A percentile compares a stretch with the other conserved stretches of the same genome.
These are phyloP conservation scores for Xylona heveae DNA, from an alignment of 495 filamentous ascomycete species.

Conservation along the genomic window DNA sequence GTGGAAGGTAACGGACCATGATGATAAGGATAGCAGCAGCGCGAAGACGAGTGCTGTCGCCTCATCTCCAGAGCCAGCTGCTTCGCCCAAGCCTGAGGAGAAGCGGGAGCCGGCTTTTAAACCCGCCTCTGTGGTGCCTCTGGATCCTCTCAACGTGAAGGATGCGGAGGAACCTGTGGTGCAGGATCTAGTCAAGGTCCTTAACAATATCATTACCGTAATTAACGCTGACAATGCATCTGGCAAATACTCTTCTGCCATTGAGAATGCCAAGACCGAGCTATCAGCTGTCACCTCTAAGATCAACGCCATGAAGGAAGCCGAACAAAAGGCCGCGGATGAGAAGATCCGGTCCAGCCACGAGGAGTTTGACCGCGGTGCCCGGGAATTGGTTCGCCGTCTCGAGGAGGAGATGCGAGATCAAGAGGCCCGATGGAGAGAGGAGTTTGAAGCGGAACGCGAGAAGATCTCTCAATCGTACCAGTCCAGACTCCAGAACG, in stretches of 20 bases:
- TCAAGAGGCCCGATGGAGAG: conserved; percentile 59
- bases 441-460: conserved; percentile 79
- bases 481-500: conserved; percentile 53
- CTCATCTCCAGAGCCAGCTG: too few species aligned
- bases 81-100: conserved; percentile 7
- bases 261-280: conserved; percentile 66
- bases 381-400: conserved; percentile 51
- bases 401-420: conserved; percentile 48
- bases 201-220: conserved; percentile 87
- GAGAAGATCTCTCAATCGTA: conserved; percentile 53
- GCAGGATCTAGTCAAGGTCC: conserved; percentile 80
- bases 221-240: conserved; percentile 65
- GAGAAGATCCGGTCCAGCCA: conserved; percentile 49
- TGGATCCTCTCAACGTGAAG: conserved; percentile 51
- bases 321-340: conserved; percentile 47
- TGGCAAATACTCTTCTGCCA: conserved; percentile 48
- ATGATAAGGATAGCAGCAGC: conserved; percentile 19
- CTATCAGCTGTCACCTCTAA: conserved; percentile 53
- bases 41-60: too few species aligned
- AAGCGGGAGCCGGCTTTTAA: conserved; percentile 9
- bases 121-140: conserved; percentile 32
- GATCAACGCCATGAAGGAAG: conserved; percentile 47
- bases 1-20: conserved; percentile 50
- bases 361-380: conserved; percentile 57
- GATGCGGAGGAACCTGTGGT: conserved; percentile 68